Conservation (phyloP, 2,329 filamentous ascomycete species). For the Clonostachys sp. region DNA sequence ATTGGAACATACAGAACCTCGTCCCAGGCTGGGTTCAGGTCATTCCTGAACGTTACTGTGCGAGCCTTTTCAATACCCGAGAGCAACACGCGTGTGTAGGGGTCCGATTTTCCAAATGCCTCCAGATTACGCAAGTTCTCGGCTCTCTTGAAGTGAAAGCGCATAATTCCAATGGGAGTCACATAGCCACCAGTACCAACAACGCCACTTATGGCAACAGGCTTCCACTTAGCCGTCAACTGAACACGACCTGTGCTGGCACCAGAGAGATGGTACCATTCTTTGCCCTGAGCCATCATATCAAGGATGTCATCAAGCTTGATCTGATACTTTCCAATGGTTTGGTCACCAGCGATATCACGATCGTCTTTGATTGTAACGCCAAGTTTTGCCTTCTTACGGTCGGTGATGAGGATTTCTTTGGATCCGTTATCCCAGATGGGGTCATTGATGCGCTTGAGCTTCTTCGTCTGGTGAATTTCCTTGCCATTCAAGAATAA, state of each 20-base stretch:
- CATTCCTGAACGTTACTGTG: slow-evolving; percentile 94
- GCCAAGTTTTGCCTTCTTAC: slow-evolving; percentile 84
- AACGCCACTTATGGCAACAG: slow-evolving; percentile 79
- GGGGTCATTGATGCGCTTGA: slow-evolving; percentile 96
- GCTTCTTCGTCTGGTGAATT: slow-evolving; percentile 81
- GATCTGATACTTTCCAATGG: slow-evolving; percentile 90
- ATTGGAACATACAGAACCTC: slow-evolving; percentile 93
- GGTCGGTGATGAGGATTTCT: slow-evolving; percentile 92
- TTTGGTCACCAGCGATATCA: slow-evolving; percentile 75
- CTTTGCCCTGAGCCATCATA: slow-evolving; percentile 84
- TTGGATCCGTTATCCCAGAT: slow-evolving; percentile 93
- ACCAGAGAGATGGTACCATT: slow-evolving; percentile 89
- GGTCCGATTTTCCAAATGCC: slow-evolving; percentile 93
- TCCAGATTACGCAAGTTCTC: slow-evolving; percentile 86
- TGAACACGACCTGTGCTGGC: slow-evolving; percentile 82
- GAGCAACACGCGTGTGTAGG: slow-evolving; percentile 82
- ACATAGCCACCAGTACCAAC: slow-evolving; percentile 84
- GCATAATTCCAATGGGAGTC: slow-evolving; percentile 91
- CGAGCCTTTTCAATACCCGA: slow-evolving; percentile 87
- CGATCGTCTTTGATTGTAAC: slow-evolving; percentile 94
- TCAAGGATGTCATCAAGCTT: slow-evolving; percentile 92
- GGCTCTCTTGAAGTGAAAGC: slow-evolving; percentile 84
- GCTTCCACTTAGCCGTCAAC: slow-evolving; percentile 91
- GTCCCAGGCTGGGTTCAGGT: slow-evolving; percentile 92
- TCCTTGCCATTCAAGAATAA: slow-evolving; percentile 90